These are phyloP conservation scores for Claviceps cyperi DNA, from an alignment of 2,329 filamentous ascomycete species.

Conservation along the genomic window DNA sequence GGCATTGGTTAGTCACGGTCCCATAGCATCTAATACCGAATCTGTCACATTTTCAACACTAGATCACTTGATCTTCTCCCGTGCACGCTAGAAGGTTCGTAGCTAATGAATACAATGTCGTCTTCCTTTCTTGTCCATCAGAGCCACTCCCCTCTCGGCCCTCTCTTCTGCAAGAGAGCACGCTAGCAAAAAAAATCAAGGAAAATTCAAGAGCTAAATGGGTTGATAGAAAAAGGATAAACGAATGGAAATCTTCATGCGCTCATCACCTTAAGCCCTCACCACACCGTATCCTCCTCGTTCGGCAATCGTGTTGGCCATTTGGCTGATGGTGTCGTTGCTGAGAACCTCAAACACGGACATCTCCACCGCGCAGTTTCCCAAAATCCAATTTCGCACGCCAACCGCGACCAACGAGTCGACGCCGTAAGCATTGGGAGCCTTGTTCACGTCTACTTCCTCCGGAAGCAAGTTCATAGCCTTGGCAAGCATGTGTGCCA, in stretches of 20 bases:
- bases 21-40: too few species aligned
- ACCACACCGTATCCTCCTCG: slow-evolving; percentile 16
- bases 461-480: slow-evolving; percentile 29
- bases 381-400: slow-evolving; percentile 34
- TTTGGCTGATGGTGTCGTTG: slow-evolving; percentile 24
- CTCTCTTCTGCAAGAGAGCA: too few species aligned
- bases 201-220: neutral
- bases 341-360: slow-evolving; percentile 34
- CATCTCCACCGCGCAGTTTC: slow-evolving; percentile 28
- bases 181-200: too few species aligned
- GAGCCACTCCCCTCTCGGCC: too few species aligned
- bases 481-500: slow-evolving; percentile 27
- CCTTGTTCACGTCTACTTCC: slow-evolving; percentile 27
- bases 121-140: too few species aligned
- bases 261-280: neutral
- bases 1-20: too few species aligned
- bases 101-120: too few species aligned
- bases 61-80: too few species aligned
- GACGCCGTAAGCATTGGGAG: slow-evolving; percentile 32
- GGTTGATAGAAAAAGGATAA: neutral
- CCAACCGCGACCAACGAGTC: slow-evolving; percentile 39
- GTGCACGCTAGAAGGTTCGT: too few species aligned
- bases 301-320: slow-evolving; percentile 22
- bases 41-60: too few species aligned
- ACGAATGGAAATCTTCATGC: neutral